Evolutionary conservation across 306 rosid species (phyloP).

Genomic region (Inga leiocalycina): DNA sequence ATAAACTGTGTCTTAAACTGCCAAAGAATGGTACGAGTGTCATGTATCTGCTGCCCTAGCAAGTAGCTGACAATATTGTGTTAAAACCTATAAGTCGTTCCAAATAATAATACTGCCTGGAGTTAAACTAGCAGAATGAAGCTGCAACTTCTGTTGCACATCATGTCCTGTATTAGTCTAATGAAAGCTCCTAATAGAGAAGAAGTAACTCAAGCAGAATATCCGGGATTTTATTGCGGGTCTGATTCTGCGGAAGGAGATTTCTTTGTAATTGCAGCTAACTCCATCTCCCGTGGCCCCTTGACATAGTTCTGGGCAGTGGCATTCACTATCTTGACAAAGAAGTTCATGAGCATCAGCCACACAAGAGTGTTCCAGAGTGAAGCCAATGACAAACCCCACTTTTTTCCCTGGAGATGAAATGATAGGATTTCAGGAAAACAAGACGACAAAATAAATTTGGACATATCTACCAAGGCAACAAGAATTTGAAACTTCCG

Average conservation of each 20-base stretch:
- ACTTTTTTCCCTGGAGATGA: slow-evolving; percentile 64
- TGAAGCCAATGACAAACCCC: slow-evolving; percentile 87
- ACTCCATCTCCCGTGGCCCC: slow-evolving; percentile 66
- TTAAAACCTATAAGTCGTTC: slow-evolving; percentile 36
- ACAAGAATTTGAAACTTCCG: slow-evolving; percentile 12
- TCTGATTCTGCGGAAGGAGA: slow-evolving; percentile 33
- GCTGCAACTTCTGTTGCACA: slow-evolving; percentile 41
- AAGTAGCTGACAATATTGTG: slow-evolving; percentile 44
- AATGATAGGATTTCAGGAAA: slow-evolving; percentile 12
- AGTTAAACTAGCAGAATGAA: slow-evolving; percentile 29
- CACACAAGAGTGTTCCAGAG: slow-evolving; percentile 94
- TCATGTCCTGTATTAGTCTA: slow-evolving; percentile 10
- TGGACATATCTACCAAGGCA: background rate
- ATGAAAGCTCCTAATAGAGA: slow-evolving; percentile 35
- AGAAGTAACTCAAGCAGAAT: slow-evolving; percentile 40
- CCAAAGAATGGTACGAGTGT: slow-evolving; percentile 58
- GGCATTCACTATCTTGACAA: slow-evolving; percentile 83
- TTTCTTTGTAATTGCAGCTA: slow-evolving; percentile 50
- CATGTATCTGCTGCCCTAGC: slow-evolving; percentile 39
- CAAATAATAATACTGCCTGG: slow-evolving; percentile 52
- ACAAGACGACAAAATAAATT: background rate
- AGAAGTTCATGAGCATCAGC: slow-evolving; percentile 96
- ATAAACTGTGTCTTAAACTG: slow-evolving; percentile 47
- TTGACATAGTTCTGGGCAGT: slow-evolving; percentile 83
- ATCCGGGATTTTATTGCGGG: slow-evolving; percentile 34